These are phyloP conservation scores for Talaromyces liani DNA, from an alignment of 495 filamentous ascomycete species.

Conservation along the genomic window DNA sequence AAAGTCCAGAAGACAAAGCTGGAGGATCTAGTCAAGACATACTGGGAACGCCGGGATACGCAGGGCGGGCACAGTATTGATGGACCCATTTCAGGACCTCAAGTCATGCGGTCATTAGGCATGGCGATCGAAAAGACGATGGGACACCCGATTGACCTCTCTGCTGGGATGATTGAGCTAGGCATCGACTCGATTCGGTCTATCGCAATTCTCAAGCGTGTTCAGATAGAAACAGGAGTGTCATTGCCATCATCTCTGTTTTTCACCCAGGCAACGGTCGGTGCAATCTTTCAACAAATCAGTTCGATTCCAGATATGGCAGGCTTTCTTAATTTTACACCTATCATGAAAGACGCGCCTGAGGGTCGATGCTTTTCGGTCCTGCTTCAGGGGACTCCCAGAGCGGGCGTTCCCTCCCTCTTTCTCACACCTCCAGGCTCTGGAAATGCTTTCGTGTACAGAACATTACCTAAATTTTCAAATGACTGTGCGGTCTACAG, in stretches of 20 bases:
- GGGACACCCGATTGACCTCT: constrained; percentile 6
- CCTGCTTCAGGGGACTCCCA: constrained; percentile 12
- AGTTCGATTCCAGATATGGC: constrained; percentile 7
- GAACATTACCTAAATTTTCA: constrained; percentile 10
- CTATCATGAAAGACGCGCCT: constrained; percentile 5
- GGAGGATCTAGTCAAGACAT: constrained; percentile 10
- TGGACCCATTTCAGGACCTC: not conserved
- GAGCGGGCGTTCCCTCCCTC: constrained; percentile 9
- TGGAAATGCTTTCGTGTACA: constrained; percentile 12
- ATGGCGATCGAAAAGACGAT: constrained; percentile 12
- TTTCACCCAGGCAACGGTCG: constrained; percentile 9
- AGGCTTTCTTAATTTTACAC: constrained; percentile 6
- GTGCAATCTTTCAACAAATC: constrained; percentile 7
- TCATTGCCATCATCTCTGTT: constrained; percentile 15
- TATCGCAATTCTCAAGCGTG: constrained; percentile 13
- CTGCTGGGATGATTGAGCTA: constrained; percentile 13
- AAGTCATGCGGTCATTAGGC: constrained; percentile 7
- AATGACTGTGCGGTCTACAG: constrained; percentile 12
- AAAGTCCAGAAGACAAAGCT: constrained; percentile 30
- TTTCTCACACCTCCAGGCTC: constrained; percentile 13
- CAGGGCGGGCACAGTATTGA: not conserved
- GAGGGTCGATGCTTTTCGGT: constrained; percentile 8
- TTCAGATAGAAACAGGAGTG: constrained; percentile 12
- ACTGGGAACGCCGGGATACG: not conserved
- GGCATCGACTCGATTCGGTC: constrained; percentile 16